These are phyloP conservation scores for Ophiostoma sp. DNA, from an alignment of 2,329 filamentous ascomycete species.

Conservation along the genomic window DNA sequence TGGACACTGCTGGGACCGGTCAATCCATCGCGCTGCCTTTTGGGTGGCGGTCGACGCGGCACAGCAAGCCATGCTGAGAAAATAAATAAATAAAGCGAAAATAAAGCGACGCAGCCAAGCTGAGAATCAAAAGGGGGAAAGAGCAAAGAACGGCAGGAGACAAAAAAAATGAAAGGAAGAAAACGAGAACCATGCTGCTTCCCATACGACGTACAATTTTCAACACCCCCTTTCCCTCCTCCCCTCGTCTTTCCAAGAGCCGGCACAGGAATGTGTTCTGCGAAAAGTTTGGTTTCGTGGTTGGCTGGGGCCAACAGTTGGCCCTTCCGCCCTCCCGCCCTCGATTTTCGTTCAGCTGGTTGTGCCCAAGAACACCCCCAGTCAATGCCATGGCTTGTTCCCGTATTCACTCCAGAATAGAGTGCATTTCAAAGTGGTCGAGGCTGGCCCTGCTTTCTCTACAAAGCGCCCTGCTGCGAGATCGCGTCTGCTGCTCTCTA, in stretches of 20 bases:
- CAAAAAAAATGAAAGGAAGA: background rate
- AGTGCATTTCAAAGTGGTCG: background rate
- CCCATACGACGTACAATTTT: background rate
- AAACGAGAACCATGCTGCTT: background rate
- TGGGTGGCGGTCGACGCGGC: constrained; percentile 14
- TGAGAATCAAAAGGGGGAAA: background rate
- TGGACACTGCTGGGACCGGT: constrained; percentile 1
- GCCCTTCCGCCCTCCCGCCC: constrained; percentile 9
- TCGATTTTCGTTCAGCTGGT: constrained; percentile 14
- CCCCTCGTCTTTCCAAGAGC: background rate
- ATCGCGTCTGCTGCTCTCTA: constrained; percentile 19
- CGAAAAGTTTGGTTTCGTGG: constrained; percentile 1
- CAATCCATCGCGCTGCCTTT: constrained; percentile 5
- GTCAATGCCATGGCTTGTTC: background rate
- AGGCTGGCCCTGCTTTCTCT: constrained; percentile 10
- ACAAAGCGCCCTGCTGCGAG: constrained; percentile 20
- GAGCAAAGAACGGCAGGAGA: background rate
- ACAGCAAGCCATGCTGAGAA: constrained; percentile 13
- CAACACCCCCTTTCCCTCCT: background rate
- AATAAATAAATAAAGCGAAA: constrained; percentile 18
- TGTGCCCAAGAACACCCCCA: background rate
- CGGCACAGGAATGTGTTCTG: background rate
- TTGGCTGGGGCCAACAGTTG: constrained; percentile 21
- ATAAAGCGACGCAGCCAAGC: constrained; percentile 3
- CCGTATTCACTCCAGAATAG: background rate